Evolutionary conservation across 257 asterid genomes (phyloP).

Genomic region (Salvia hispanica): DNA sequence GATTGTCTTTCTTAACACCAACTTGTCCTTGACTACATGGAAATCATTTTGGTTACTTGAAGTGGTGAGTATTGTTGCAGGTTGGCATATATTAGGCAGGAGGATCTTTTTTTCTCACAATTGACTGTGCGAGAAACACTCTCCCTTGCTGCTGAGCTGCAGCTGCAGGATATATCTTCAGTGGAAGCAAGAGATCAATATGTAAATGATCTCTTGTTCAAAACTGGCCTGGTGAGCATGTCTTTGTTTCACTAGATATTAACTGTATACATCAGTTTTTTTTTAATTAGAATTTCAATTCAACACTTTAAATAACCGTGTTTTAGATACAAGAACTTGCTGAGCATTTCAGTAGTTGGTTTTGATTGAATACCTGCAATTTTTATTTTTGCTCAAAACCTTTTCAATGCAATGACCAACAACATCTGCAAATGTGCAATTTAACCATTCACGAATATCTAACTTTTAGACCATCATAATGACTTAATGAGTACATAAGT

Average conservation of each 20-base stretch:
- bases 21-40: conserved; percentile 15
- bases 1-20: not conserved
- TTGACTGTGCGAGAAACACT: conserved; percentile 97
- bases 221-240: conserved; percentile 77
- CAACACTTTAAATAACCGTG: not conserved
- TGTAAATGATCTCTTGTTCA: conserved; percentile 71
- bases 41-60: conserved; percentile 21
- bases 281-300: conserved; percentile 6
- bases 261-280: conserved; percentile 3
- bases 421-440: conserved; percentile 12
- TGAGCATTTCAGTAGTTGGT: conserved; percentile 5
- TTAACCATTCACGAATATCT: not conserved
- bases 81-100: conserved; percentile 88
- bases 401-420: not conserved
- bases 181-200: conserved; percentile 79
- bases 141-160: conserved; percentile 93
- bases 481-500: not conserved
- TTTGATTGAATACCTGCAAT: conserved; percentile 5
- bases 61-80: conserved; percentile 46
- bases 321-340: conserved; percentile 18
- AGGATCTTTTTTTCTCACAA: conserved; percentile 96
- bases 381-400: conserved; percentile 4
- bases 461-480: conserved; percentile 1
- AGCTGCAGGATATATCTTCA: conserved; percentile 74
- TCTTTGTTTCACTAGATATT: conserved; percentile 22